phyloP scores from a whole-genome alignment of 1,139 yeast genomes.

The Yamadazyma blattariae region DNA sequence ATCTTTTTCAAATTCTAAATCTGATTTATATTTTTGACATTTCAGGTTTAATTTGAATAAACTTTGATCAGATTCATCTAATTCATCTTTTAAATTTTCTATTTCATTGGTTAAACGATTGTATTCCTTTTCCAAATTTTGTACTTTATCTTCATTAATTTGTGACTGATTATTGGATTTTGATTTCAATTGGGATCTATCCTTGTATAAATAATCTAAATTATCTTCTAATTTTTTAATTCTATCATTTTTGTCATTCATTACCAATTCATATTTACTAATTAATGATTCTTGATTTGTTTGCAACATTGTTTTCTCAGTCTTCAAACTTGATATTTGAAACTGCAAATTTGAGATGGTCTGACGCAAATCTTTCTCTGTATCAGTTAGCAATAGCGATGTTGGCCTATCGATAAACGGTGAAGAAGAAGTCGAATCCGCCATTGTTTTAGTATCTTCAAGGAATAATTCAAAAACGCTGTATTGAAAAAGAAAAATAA shows the following conservation, averaged over 20 bases:
- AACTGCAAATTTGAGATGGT: conserved; percentile 26
- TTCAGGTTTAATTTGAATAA: conserved; percentile 13
- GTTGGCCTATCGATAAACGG: conserved; percentile 6
- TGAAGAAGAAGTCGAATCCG: conserved; percentile 6
- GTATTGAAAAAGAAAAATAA: no score
- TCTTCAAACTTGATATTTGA: conserved; percentile 18
- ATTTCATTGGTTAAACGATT: conserved; percentile 18
- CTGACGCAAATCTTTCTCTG: conserved; percentile 12
- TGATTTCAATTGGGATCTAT: conserved; percentile 55
- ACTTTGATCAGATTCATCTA: conserved; percentile 24
- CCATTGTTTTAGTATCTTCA: no score
- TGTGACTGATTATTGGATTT: conserved; percentile 48
- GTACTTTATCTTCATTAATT: conserved; percentile 32
- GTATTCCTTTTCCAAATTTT: conserved; percentile 32
- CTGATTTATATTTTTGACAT: conserved; percentile 30
- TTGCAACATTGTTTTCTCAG: conserved; percentile 34
- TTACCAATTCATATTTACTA: conserved; percentile 26
- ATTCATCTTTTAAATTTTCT: conserved; percentile 14
- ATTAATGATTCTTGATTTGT: conserved; percentile 29
- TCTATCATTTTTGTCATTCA: conserved; percentile 32
- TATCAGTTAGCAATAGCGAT: conserved; percentile 6
- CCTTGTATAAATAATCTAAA: conserved; percentile 54
- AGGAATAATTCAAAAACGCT: no score
- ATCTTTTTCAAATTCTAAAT: conserved; percentile 27
- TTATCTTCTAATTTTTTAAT: conserved; percentile 44